Evolutionary conservation across 2,329 filamentous ascomycete genomes (phyloP).

Genomic region (Aureobasidium sp.): DNA sequence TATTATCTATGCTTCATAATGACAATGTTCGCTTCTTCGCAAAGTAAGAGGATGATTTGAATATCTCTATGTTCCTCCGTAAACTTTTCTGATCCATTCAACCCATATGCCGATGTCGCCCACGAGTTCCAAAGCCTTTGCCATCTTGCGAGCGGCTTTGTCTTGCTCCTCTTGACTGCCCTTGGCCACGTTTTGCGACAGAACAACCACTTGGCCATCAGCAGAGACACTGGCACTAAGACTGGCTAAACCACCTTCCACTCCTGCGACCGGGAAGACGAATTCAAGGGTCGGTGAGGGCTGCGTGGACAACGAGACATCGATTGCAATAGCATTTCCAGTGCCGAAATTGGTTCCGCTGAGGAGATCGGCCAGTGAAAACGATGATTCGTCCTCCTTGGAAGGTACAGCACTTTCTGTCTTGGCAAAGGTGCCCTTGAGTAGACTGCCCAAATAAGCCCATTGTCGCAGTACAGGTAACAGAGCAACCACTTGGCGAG

Average conservation of each 20-base stretch:
- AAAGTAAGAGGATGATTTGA: not conserved
- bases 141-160: conserved; percentile 31
- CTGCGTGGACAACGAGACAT: conserved; percentile 28
- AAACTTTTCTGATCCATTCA: conserved; percentile 38
- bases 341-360: not conserved
- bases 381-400: conserved; percentile 30
- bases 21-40: not conserved
- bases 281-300: conserved; percentile 27
- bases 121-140: conserved; percentile 39
- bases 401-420: conserved; percentile 21
- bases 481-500: conserved; percentile 65
- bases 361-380: conserved; percentile 17
- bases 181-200: conserved; percentile 42
- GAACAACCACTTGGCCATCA: conserved; percentile 53
- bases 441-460: conserved; percentile 59
- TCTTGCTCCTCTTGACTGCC: conserved; percentile 18
- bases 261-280: conserved; percentile 18
- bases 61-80: not conserved
- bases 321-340: conserved; percentile 22
- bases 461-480: conserved; percentile 72
- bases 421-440: conserved; percentile 53
- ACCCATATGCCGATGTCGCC: conserved; percentile 47
- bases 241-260: conserved; percentile 39
- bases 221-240: conserved; percentile 53
- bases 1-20: not conserved